Evolutionary conservation across 2,329 filamentous ascomycete species (phyloP), one percentile per base, ranked within the genome.

Genomic region (Penicillium palitans): DNA sequence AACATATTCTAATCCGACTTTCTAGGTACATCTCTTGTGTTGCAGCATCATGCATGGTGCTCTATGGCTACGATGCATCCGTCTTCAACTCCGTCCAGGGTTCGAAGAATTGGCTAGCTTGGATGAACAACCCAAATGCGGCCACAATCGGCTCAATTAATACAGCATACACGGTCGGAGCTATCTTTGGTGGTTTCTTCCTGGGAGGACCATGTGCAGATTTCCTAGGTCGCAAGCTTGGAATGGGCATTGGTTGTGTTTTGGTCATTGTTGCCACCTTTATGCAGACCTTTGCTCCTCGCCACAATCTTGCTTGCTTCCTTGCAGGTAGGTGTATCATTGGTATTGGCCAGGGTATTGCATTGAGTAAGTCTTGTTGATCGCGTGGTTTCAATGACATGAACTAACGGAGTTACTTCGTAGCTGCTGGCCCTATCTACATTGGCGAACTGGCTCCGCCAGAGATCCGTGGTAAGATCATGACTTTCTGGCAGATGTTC

Each of bases 21-120:
- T 49, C 6, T 33, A 70, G 85, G 85, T 89, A 87, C 77, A 85
- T 88, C 64, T 87, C 86, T 59, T 78, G 89, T 51, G 84, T 90
- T 63, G 87, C 87, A 57, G 87, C 88, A 68, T 85, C 86, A 72
- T 90, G 86, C 72, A 90, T 90, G 88, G 86, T 90, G 24, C 80
- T 90, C 45, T 90, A 90, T 70, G 88, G 88, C 57, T 90, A 90
- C 70, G 88, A 90, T 80, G 87, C 87, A 1, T 88, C 86, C 39
- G 87, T 89, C 47, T 90, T 87, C 79, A 90, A 90, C 72, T 86
- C 87, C 6, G 83, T 89, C 6, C 87, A 89, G 72, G 85, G 84
- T 33, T 89, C 86, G 1, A 72, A 84, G 15, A 83, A 90, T 70
- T 90, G 88, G 87, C 76, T 85, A 13, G 77, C 76, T 19, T 90